Conservation (phyloP, 2,329 filamentous ascomycete species). For the Colletotrichum phormii region DNA sequence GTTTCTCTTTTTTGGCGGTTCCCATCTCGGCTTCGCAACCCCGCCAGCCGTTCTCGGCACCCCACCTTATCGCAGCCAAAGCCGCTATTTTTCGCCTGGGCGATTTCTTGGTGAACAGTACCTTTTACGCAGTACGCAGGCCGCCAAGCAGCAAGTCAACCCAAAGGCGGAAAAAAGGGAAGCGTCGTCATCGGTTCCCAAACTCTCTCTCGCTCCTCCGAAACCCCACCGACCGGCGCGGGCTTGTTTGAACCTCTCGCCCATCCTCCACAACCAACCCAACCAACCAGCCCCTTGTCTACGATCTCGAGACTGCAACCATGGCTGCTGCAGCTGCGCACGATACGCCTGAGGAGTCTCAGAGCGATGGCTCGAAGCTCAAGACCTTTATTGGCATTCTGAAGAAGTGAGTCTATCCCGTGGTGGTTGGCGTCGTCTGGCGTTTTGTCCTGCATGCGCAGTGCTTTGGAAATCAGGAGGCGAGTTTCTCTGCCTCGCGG, state of each 20-base stretch:
- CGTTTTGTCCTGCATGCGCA: slow-evolving; percentile 7
- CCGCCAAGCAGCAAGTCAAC: neutral
- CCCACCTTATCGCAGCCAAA: slow-evolving; percentile 34
- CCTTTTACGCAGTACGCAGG: neutral
- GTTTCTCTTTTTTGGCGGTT: neutral
- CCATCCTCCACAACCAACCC: neutral
- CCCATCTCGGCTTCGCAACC: slow-evolving; percentile 19
- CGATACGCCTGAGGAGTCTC: slow-evolving; percentile 56
- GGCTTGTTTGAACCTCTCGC: neutral
- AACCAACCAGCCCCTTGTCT: neutral
- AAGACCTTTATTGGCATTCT: slow-evolving; percentile 89
- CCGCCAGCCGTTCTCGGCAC: slow-evolving; percentile 36
- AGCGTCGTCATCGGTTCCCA: slow-evolving; percentile 31
- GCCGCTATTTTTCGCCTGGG: slow-evolving; percentile 29
- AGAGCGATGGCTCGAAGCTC: slow-evolving; percentile 88
- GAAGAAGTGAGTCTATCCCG: slow-evolving; percentile 74
- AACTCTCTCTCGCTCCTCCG: neutral
- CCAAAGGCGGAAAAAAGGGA: neutral
- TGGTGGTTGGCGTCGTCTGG: neutral
- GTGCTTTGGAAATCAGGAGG: neutral
- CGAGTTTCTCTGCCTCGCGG: neutral
- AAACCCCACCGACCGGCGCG: neutral
- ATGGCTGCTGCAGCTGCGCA: slow-evolving; percentile 54
- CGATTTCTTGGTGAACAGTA: slow-evolving; percentile 14
- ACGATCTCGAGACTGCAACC: slow-evolving; percentile 8